Evolutionary conservation across 225 moss, liverwort and hornwort genomes (phyloP).

Genomic region (Polytrichum commune): DNA sequence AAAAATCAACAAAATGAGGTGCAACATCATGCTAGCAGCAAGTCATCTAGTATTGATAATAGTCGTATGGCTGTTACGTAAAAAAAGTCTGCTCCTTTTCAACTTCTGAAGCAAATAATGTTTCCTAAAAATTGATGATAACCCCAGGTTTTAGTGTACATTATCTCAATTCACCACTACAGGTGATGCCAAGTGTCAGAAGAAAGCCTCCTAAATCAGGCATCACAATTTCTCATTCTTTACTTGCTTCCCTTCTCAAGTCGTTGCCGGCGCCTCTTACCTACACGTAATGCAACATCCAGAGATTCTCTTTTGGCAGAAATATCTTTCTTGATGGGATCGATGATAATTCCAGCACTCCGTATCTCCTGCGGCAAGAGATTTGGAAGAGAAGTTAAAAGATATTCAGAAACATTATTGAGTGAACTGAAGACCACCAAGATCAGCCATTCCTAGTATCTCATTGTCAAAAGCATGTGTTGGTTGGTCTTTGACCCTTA

Average conservation of each 20-base stretch:
- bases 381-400: not conserved
- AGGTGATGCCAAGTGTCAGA: not conserved
- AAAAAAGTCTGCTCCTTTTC: too few species aligned
- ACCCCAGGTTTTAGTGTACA: too few species aligned
- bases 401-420: not conserved
- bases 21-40: too few species aligned
- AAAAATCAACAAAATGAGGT: too few species aligned
- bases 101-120: too few species aligned
- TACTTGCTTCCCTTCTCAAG: conserved; percentile 26
- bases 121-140: too few species aligned
- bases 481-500: too few species aligned
- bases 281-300: conserved; percentile 2
- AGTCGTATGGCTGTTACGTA: too few species aligned
- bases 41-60: too few species aligned
- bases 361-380: conserved; percentile 61
- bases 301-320: conserved; percentile 39
- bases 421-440: too few species aligned
- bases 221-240: not conserved
- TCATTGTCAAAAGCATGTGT: not conserved
- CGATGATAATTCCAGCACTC: conserved; percentile 80
- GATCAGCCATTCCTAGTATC: not conserved
- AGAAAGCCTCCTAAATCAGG: not conserved
- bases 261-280: conserved; percentile 32
- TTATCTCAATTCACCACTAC: too few species aligned
- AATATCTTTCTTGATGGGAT: conserved; percentile 65